Evolutionary conservation across 495 filamentous ascomycete species (phyloP).

Genomic region (Xylaria flabelliformis): DNA sequence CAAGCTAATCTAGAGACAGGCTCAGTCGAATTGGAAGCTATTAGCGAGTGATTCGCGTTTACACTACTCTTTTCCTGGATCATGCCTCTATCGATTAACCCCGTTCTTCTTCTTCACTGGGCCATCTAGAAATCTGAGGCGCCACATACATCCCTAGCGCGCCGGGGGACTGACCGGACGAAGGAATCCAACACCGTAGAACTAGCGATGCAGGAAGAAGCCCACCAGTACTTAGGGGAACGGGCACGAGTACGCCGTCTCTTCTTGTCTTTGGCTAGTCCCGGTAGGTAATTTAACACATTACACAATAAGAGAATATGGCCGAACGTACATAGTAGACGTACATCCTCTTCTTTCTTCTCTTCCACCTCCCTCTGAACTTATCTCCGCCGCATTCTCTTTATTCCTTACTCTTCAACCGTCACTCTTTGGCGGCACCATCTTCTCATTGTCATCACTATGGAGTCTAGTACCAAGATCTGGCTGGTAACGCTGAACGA

Average conservation of each 20-base stretch:
- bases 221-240: background rate
- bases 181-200: conserved; percentile 7
- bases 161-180: background rate
- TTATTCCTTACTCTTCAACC: background rate
- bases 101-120: background rate
- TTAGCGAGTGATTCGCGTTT: conserved; percentile 10
- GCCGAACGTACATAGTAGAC: background rate
- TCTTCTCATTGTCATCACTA: background rate
- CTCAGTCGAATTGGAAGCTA: conserved; percentile 4
- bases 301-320: background rate
- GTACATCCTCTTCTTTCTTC: background rate
- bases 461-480: conserved; percentile 1
- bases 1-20: conserved; percentile 13
- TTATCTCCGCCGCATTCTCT: background rate
- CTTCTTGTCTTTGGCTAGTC: background rate
- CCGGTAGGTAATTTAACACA: background rate
- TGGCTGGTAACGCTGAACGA: conserved; percentile 17
- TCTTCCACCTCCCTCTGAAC: background rate
- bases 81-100: background rate
- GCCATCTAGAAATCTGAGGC: background rate
- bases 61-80: conserved; percentile 1
- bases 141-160: conserved; percentile 5
- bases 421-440: background rate
- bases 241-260: background rate
- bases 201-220: conserved; percentile 21